Base-by-base conservation (phyloP, 768 basidiomycete genomes). In the Leccinum barrowsii region DNA sequence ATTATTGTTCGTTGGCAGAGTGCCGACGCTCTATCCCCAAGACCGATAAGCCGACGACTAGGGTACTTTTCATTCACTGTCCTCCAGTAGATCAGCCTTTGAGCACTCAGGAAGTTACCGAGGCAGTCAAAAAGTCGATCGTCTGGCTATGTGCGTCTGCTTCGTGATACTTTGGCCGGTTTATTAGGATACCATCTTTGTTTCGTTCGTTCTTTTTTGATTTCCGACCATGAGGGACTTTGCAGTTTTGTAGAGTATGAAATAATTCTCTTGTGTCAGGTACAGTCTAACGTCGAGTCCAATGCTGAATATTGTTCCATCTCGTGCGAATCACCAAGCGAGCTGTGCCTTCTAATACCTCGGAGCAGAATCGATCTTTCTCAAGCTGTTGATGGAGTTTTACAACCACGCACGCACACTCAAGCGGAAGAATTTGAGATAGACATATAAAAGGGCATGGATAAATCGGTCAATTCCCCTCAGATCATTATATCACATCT, bases 1-100 rank as follows among this genome's bases (percentile, higher is more conserved):
- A 86, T 69, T 91, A 87, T 65, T 86, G 86, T 66, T 89, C 87
- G 10, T 78, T 90, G 26, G 86, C 87, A 5, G 88, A 89, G 67
- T 79, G 82, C 26, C 82, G 80, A 65, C 81, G 85, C 3, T 61
- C 59, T 7, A 63, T 59, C n/a, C 57, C 65, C 34, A 73, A 74
- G 50, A 70, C 50, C 35, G 71, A 73, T 51, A 73, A 70, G 26
- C 70, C 71, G 13, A 64, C 59, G 7, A 68, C 70, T 17, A 77
- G 74, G 53, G 86, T 90, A 50, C 72, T 90, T 7, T 87, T 87
- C 70, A 71, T 90, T 65, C 89, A 90, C 66, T 87, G 86, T 64
- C 85, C 86, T 11, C 89, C 89, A 0, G 79, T 84, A 15, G 80
- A 78, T 53, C 81, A 85, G 68, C 87, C 87, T 10, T 74, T 86